These are phyloP conservation scores for Porphyrellus cyaneotinctus DNA, from an alignment of 768 basidiomycete species.

Conservation along the genomic window DNA sequence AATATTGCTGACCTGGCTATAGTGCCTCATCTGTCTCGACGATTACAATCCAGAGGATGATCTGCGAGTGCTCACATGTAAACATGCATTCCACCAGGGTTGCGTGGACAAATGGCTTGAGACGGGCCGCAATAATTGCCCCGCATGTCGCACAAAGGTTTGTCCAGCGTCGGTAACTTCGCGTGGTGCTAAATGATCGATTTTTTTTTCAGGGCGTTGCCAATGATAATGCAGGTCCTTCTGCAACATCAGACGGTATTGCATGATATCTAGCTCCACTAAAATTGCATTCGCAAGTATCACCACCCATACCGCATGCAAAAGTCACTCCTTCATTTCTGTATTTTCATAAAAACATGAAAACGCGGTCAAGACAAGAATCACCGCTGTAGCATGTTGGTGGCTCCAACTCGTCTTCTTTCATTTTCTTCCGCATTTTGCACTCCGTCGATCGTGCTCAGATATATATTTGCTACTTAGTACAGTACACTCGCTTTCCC, in stretches of 20 bases:
- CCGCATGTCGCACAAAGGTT: slow-evolving; percentile 81
- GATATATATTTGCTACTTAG: slow-evolving; percentile 25
- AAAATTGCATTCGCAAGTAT: slow-evolving; percentile 1
- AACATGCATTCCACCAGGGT: slow-evolving; percentile 83
- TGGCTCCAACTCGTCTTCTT: slow-evolving; percentile 7
- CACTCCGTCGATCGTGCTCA: slow-evolving; percentile 16
- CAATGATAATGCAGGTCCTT: slow-evolving; percentile 16
- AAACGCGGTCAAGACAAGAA: slow-evolving; percentile 7
- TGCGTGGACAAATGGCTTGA: slow-evolving; percentile 91
- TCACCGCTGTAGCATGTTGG: slow-evolving; percentile 28
- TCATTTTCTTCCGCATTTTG: slow-evolving; percentile 6
- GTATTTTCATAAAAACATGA: slow-evolving; percentile 11
- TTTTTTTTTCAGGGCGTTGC: slow-evolving; percentile 21
- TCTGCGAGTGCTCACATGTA: slow-evolving; percentile 74
- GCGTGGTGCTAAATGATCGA: background rate
- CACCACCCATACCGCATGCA: background rate
- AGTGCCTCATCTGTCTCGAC: slow-evolving; percentile 86
- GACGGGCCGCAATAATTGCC: slow-evolving; percentile 85
- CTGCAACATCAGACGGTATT: background rate
- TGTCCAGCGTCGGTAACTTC: slow-evolving; percentile 13
- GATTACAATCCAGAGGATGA: slow-evolving; percentile 80
- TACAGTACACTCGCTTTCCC: slow-evolving; percentile 8
- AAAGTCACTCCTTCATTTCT: slow-evolving; percentile 18
- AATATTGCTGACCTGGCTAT: slow-evolving; percentile 1
- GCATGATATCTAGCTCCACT: slow-evolving; percentile 8